Evolutionary conservation across 2,329 filamentous ascomycete genomes (phyloP).

Genomic region (Diplocarpon mali): DNA sequence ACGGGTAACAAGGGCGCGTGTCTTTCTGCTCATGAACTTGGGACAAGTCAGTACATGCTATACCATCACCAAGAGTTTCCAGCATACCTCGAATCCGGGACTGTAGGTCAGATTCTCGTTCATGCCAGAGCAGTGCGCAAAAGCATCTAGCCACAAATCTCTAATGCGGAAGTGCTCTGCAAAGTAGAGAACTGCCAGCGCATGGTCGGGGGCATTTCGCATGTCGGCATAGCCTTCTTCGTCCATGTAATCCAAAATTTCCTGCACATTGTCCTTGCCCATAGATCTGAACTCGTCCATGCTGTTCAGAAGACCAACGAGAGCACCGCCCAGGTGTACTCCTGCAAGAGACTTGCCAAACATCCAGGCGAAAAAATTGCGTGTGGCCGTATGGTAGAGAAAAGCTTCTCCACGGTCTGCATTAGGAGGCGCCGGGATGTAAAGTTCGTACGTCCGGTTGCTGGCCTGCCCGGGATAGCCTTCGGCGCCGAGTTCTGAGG

Average conservation of each 20-base stretch:
- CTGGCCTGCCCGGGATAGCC: slow-evolving; percentile 12
- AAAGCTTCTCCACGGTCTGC: slow-evolving; percentile 43
- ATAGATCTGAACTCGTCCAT: slow-evolving; percentile 50
- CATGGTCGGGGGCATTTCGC: slow-evolving; percentile 53
- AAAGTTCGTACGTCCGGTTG: slow-evolving; percentile 40
- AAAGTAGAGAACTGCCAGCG: slow-evolving; percentile 55
- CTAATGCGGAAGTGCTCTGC: slow-evolving; percentile 54
- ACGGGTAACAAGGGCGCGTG: slow-evolving; percentile 53
- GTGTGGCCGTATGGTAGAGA: slow-evolving; percentile 54
- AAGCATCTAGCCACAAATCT: slow-evolving; percentile 61
- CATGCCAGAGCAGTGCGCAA: slow-evolving; percentile 73
- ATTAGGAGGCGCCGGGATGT: slow-evolving; percentile 52
- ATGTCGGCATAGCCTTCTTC: slow-evolving; percentile 60
- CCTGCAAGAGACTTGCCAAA: slow-evolving; percentile 57
- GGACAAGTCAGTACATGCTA: slow-evolving; percentile 5
- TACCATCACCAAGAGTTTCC: not conserved
- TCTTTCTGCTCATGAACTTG: slow-evolving; percentile 39
- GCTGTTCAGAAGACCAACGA: slow-evolving; percentile 53
- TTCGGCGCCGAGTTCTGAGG: slow-evolving; percentile 10
- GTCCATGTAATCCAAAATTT: slow-evolving; percentile 55
- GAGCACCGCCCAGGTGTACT: slow-evolving; percentile 48
- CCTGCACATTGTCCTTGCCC: slow-evolving; percentile 44
- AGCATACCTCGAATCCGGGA: slow-evolving; percentile 49
- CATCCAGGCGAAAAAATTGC: slow-evolving; percentile 68
- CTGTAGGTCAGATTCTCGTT: slow-evolving; percentile 45